Evolutionary conservation across 208 protist species (phyloP).

Genomic region (Chromosphaera perkinsii): DNA sequence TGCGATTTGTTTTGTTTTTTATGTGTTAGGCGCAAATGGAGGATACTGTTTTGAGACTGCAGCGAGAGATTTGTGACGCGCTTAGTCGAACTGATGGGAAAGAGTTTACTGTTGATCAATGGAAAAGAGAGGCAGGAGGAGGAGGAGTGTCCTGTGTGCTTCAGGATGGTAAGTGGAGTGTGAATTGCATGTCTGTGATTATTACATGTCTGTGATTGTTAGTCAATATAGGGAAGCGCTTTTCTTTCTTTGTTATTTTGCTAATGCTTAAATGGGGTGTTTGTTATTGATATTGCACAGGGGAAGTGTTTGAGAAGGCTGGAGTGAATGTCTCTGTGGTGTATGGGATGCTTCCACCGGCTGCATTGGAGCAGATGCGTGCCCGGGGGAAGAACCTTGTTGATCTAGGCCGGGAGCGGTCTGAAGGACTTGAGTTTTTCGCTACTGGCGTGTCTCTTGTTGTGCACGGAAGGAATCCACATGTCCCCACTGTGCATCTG

Average conservation of each 20-base stretch:
- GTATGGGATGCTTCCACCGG: constrained; percentile 14
- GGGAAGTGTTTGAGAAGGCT: constrained; percentile 11
- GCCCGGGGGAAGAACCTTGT: constrained; percentile 38
- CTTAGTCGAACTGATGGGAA: neutral
- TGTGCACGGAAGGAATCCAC: constrained; percentile 69
- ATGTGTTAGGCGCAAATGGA: constrained; percentile 1
- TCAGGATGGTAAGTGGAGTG: neutral
- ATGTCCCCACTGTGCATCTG: constrained; percentile 71
- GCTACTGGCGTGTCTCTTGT: constrained; percentile 72
- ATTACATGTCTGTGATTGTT: too few species aligned
- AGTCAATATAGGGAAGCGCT: too few species aligned
- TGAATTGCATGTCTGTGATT: too few species aligned
- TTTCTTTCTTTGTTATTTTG: too few species aligned
- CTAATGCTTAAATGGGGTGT: too few species aligned
- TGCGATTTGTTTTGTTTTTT: too few species aligned
- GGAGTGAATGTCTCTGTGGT: constrained; percentile 23
- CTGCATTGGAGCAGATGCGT: constrained; percentile 41
- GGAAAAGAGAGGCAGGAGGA: constrained; percentile 1
- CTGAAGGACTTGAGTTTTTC: constrained; percentile 48
- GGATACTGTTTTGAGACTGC: neutral
- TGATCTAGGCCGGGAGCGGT: constrained; percentile 35
- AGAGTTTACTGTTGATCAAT: neutral
- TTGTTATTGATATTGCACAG: too few species aligned
- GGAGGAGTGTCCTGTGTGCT: constrained; percentile 14
- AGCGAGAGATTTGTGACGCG: neutral